Evolutionary conservation across 2,329 filamentous ascomycete genomes (phyloP), one percentile per base, ranked within the genome.

Genomic region (Paecilomyces formosus): DNA sequence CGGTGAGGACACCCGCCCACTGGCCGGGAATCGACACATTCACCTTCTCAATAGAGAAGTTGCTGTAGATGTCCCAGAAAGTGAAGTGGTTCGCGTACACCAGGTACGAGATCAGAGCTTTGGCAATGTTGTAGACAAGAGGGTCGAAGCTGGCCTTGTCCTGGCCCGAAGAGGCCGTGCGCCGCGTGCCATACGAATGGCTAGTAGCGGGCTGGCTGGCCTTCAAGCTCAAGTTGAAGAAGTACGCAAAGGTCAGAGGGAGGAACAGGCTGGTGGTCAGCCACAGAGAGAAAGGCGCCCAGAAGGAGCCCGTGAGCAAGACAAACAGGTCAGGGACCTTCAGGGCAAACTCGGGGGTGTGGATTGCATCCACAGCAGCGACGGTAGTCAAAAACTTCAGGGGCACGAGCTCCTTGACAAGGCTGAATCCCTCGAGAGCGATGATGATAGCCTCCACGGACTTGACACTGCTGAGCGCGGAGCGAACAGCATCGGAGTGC

Each of bases 121-220:
- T 96, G 66, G 85, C 85, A 58, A 97, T 86, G 78, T 92, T 96
- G 77, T 95, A 99, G 22, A 88, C 89, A 70, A 97, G 78, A 3
- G 92, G 92, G 72, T 99, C 94, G 63, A 93, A 85, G 50, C 62
- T 69, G 5, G 68, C 52, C 52, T 55, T 60, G 28, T 60, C 58
- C 15, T 66, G 70, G 60, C 55, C 57, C 13, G 65, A 50, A n/a
- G 66, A 59, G 22, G 65, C 56, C 13, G 58, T 58, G 31, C 66
- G 67, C 59, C 64, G 72, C 54, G 61, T 67, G 54, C 60, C 64
- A 55, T 65, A 67, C 54, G 60, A 61, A 55, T 68, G 61, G 13
- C 62, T 58, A 11, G 51, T 61, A 24, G 61, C 57, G 33, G 59
- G 62, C 54, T 62, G 66, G 12, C 68, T 69, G 60, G 73, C 78